Evolutionary conservation across 2,329 filamentous ascomycete species (phyloP), one percentile per base, ranked within the genome.

Genomic region (Gaeumannomyces sp.): DNA sequence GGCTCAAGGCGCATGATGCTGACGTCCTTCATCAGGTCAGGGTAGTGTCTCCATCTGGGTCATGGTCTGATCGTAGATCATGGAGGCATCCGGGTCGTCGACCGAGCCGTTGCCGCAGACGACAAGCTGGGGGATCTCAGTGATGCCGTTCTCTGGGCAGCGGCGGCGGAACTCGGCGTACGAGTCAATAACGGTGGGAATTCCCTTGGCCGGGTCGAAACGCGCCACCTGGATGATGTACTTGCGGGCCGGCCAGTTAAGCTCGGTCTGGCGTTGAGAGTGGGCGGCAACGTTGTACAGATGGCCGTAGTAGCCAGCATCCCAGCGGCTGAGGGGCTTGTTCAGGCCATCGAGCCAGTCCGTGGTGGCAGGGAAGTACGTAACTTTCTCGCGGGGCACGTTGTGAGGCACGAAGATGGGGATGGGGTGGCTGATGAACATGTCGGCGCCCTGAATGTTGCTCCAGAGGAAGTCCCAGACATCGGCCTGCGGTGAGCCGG

Each of bases 341-440:
- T 93, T 95, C 69, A 94, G 76, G 11, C 91, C 91, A 72, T 95
- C 91, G 4, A 93, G 80, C 88, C 91, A 95, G 74, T 95, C 91
- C 0, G 91, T 94, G 0, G 90, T 90, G 14, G 91, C 91, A 3
- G 91, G 91, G 73, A 94, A 80, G 73, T 93, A 93, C 1, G 85
- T 87, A 0, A 94, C 87, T 69, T 85, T 89, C 64, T 88, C 79
- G 1, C 75, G 76, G 1, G 87, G 85, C 6, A 95, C 89, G 65
- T 80, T 87, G 35, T 80, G 76, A 2, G 91, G 91, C 13, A 95
- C 89, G 69, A 94, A 95, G 29, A 83, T 80, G 58, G 85, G 85
- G 64, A 95, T 90, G 0, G 92, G 91, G 70, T 95, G 91, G 70
- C 89, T 92, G 75, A 95, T 89, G 76, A 93, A 95, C 73, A 92